Conservation (phyloP, 306 rosid species). For the Ochetophila trinervis region DNA sequence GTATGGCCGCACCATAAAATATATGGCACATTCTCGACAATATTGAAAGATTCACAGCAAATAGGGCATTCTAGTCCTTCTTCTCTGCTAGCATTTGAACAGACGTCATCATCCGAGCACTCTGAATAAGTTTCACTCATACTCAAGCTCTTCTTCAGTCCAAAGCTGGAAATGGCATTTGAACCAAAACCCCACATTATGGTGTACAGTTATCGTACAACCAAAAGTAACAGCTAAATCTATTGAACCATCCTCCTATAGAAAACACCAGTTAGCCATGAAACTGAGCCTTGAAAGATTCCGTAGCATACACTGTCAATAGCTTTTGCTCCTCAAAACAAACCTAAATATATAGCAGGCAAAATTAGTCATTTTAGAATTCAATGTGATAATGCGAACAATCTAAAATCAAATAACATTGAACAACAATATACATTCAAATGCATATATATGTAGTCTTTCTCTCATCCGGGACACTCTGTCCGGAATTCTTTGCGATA, state of each 20-base stretch:
- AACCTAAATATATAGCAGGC: neutral
- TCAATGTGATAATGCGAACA: neutral
- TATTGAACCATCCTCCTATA: constrained; percentile 20
- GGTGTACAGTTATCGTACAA: constrained; percentile 6
- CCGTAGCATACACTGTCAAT: constrained; percentile 7
- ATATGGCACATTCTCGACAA: constrained; percentile 92
- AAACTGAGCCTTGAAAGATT: constrained; percentile 7
- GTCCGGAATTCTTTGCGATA: no score
- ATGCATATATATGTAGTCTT: neutral
- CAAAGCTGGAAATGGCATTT: constrained; percentile 55
- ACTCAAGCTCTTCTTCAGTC: constrained; percentile 54
- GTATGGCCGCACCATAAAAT: constrained; percentile 97
- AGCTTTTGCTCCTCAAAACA: constrained; percentile 21
- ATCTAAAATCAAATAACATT: neutral
- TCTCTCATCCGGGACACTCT: neutral
- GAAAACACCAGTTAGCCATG: constrained; percentile 16
- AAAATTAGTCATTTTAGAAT: neutral
- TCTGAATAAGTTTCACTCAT: constrained; percentile 47
- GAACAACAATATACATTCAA: neutral
- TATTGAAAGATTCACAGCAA: constrained; percentile 89
- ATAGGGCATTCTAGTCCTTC: constrained; percentile 92
- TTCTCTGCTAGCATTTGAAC: constrained; percentile 70
- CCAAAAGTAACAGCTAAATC: constrained; percentile 19
- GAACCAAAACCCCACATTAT: constrained; percentile 84
- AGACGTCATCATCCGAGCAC: constrained; percentile 79